phyloP scores from a whole-genome alignment of 345 rosid genomes.

The Lumnitzera littorea region DNA sequence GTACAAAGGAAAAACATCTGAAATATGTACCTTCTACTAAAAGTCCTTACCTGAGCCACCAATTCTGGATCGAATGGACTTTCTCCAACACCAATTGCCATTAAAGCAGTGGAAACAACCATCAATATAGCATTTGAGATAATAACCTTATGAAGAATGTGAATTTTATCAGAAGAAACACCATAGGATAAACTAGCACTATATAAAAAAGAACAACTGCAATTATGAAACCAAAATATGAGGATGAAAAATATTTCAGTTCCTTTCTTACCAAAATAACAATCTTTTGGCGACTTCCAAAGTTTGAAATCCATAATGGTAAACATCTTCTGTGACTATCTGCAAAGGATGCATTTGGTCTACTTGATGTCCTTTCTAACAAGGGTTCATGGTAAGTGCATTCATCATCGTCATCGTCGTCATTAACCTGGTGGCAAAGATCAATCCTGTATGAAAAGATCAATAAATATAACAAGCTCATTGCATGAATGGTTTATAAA shows the following conservation, averaged over 20 bases:
- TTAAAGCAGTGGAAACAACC: conserved; percentile 39
- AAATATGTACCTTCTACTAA: not conserved
- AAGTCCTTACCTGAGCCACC: conserved; percentile 42
- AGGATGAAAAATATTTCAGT: not conserved
- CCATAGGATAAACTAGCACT: not conserved
- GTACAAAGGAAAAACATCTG: too few relatives aligned
- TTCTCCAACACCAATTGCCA: conserved; percentile 48
- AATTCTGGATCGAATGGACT: conserved; percentile 29
- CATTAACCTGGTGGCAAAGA: conserved; percentile 59
- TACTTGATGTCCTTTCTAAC: conserved; percentile 28
- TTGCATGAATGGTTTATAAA: conserved; percentile 9
- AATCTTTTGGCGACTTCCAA: conserved; percentile 59
- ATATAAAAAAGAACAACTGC: not conserved
- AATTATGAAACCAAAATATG: too few relatives aligned
- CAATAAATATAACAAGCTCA: conserved; percentile 10
- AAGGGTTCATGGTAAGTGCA: conserved; percentile 44
- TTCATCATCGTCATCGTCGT: conserved; percentile 60
- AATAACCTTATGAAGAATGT: conserved; percentile 1
- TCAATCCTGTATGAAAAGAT: conserved; percentile 39
- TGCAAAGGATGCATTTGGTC: conserved; percentile 22
- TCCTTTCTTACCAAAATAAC: conserved; percentile 45
- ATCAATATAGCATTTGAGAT: conserved; percentile 1
- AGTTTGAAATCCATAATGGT: conserved; percentile 38
- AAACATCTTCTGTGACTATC: conserved; percentile 35
- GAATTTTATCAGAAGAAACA: not conserved